A percentile compares a stretch with the other conserved stretches of the same genome.
Evolutionary conservation across 1,139 yeast genomes (phyloP).

Genomic region (Magnusiomyces suaveolens): DNA sequence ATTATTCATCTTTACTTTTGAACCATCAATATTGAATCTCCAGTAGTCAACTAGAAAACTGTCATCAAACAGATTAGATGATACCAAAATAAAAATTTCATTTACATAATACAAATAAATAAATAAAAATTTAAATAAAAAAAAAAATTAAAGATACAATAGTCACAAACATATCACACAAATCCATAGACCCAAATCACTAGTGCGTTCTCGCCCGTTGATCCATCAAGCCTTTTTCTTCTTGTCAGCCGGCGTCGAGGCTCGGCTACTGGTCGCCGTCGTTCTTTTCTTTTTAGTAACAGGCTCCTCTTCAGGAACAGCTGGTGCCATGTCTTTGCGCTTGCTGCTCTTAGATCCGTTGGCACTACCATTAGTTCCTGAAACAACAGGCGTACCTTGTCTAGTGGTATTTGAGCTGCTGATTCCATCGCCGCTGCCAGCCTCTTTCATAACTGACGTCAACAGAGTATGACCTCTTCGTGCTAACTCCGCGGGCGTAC

Average conservation of each 20-base stretch:
- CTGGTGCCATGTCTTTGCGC: not conserved
- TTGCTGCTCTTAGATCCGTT: not conserved
- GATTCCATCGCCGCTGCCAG: conserved; percentile 35
- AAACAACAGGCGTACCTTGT: not conserved
- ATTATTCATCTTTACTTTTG: too few relatives aligned
- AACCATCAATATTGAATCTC: too few relatives aligned
- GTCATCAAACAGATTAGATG: too few relatives aligned
- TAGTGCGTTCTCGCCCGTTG: too few relatives aligned
- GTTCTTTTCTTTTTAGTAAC: not conserved
- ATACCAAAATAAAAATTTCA: too few relatives aligned
- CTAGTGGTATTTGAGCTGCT: not conserved
- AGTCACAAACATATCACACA: too few relatives aligned
- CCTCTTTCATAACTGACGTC: conserved; percentile 69
- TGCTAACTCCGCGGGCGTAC: conserved; percentile 76
- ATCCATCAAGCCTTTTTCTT: too few relatives aligned
- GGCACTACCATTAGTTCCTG: not conserved
- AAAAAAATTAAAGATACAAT: too few relatives aligned
- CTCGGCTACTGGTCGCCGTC: not conserved
- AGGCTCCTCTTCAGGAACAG: not conserved
- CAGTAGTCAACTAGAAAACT: too few relatives aligned
- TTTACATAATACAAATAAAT: too few relatives aligned
- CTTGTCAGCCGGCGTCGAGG: not conserved
- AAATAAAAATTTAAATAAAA: too few relatives aligned
- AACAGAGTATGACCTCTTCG: conserved; percentile 74
- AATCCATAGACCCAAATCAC: too few relatives aligned